Conservation (phyloP, 495 filamentous ascomycete species). For the Diplogelasinospora grovesii region DNA sequence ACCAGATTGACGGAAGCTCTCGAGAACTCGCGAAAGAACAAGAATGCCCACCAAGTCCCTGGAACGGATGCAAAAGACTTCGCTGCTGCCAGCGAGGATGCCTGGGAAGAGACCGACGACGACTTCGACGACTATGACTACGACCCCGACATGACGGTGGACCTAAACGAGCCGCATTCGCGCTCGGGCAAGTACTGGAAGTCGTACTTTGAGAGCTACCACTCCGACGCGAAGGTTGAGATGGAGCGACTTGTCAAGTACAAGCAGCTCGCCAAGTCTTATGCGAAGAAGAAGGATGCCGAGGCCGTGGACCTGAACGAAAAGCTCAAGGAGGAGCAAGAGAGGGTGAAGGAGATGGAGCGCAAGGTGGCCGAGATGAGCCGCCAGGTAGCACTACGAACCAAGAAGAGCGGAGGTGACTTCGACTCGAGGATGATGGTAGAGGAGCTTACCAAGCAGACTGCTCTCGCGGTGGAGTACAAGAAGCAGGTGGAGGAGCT, state of each 20-base stretch:
- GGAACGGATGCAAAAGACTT: constrained; percentile 14
- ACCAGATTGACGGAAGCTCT: constrained; percentile 51
- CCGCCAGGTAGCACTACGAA: constrained; percentile 39
- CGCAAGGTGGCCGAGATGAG: constrained; percentile 57
- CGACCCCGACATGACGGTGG: constrained; percentile 59
- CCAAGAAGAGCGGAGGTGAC: constrained; percentile 34
- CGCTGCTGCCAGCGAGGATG: constrained; percentile 25
- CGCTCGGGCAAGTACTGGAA: constrained; percentile 94
- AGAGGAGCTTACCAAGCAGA: constrained; percentile 58
- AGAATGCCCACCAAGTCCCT: constrained; percentile 15
- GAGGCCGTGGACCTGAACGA: constrained; percentile 67
- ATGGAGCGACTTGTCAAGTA: constrained; percentile 74
- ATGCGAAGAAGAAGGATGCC: constrained; percentile 81
- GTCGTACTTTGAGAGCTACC: constrained; percentile 75
- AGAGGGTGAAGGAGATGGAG: constrained; percentile 43
- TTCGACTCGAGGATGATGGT: constrained; percentile 46
- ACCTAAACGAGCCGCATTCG: constrained; percentile 73
- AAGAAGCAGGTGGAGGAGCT: constrained; percentile 60
- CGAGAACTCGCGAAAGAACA: constrained; percentile 36
- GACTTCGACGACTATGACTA: constrained; percentile 27
- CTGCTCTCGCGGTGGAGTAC: constrained; percentile 58
- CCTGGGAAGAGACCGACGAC: constrained; percentile 35
- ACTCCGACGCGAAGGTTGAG: constrained; percentile 68
- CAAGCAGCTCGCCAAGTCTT: constrained; percentile 77
- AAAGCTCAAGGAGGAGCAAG: constrained; percentile 59